Evolutionary conservation across 768 basidiomycete species (phyloP).

Genomic region (Dacryopinax spathularia): DNA sequence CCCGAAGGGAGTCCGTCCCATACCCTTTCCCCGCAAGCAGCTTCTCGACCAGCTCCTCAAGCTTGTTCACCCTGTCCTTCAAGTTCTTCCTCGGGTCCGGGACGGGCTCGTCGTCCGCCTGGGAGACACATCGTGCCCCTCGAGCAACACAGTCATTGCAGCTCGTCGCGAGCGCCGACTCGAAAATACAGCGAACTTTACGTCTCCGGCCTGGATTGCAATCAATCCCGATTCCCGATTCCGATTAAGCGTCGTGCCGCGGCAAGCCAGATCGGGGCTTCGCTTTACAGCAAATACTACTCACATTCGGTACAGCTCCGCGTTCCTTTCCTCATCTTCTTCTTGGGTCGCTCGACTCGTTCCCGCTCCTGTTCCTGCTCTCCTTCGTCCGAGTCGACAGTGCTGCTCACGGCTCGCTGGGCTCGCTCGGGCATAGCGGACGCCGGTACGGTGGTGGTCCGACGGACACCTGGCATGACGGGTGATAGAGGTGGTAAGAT

Average conservation of each 20-base stretch:
- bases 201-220: neutral
- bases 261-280: neutral
- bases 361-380: neutral
- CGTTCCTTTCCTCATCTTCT: neutral
- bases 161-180: neutral
- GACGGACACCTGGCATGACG: too few relatives aligned
- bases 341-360: neutral
- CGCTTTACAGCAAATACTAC: neutral
- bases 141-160: neutral
- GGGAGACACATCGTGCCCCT: neutral
- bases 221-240: neutral
- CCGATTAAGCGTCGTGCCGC: neutral
- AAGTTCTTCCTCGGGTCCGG: neutral
- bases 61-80: neutral
- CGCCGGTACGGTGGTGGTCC: too few relatives aligned
- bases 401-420: too few relatives aligned
- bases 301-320: conserved; percentile 1
- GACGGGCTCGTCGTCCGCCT: neutral
- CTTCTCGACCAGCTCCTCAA: neutral
- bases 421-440: too few relatives aligned
- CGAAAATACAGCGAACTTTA: neutral
- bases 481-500: too few relatives aligned
- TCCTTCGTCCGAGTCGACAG: too few relatives aligned
- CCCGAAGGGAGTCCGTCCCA: neutral
- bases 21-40: neutral